Evolutionary conservation across 1,139 yeast genomes (phyloP), one percentile per base, ranked within the genome.

Genomic region (Barnettozyma hawaiiensis): DNA sequence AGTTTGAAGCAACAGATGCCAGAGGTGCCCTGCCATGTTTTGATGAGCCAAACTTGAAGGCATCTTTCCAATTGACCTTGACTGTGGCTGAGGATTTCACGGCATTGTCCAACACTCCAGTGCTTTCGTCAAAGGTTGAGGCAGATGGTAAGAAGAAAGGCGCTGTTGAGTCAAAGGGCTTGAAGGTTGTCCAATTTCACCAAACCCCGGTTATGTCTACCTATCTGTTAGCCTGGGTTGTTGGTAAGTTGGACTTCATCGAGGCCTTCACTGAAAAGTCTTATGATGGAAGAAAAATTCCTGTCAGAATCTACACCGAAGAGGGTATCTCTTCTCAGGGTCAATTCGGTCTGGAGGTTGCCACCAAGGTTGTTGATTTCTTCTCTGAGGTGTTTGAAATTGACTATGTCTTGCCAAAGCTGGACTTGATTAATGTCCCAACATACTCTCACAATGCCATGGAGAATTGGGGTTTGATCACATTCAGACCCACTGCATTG

Each of bases 381-480:
- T 85, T 81, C 56, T 87, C 86, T 51, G 65, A 71, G 50, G 73
- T 80, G 29, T 85, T 85, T 59, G 87, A 78, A 44, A 70, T 85
- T 50, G 74, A 82, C 51, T 85, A 84, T 60, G 94, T 90, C 11
- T 69, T 85, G 55, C 90, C 94, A 37, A 85, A 86, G 66, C 70
- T 85, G 69, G 96, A 86, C 59, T 73, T 85, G 69, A 78, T 86
- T 48, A 92, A 90, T 11, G 81, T 85, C 42, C 95, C 85, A 60
- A 81, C 85, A 49, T 86, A 85, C 60, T 75, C 85, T 18, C 89
- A 89, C 47, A 89, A 89, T 53, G 96, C 95, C 40, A 86, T 86
- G 96, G 96, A 86, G 67, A 86, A 86, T 69, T 85, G 90, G 85
- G 95, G 95, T 42, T 67, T 85, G 47, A 76, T 86, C 54, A 85